These are phyloP conservation scores for Hanseniaspora jakobsenii DNA, from an alignment of 805 yeast species.

Conservation along the genomic window DNA sequence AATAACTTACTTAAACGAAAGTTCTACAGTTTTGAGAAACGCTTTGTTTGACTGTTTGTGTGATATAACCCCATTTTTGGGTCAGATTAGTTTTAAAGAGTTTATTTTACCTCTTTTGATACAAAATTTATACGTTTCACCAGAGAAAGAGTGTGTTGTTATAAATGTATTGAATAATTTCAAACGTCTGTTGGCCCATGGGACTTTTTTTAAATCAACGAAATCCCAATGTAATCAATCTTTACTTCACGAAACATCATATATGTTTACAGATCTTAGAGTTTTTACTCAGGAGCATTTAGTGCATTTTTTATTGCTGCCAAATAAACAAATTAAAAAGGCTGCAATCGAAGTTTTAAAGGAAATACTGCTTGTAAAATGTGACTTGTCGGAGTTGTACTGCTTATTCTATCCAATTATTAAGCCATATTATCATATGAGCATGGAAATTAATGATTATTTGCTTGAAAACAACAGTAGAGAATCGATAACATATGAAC, in stretches of 20 bases:
- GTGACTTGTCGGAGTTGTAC: slow-evolving; percentile 51
- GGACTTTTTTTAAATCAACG: neutral
- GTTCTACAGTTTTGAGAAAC: slow-evolving; percentile 51
- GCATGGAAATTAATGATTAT: slow-evolving; percentile 57
- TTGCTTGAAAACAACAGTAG: slow-evolving; percentile 52
- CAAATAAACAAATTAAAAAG: slow-evolving; percentile 1
- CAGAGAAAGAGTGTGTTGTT: slow-evolving; percentile 62
- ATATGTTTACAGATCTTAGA: neutral
- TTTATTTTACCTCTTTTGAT: slow-evolving; percentile 73
- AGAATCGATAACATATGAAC: slow-evolving; percentile 52
- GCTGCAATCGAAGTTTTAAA: slow-evolving; percentile 5
- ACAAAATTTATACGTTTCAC: slow-evolving; percentile 41
- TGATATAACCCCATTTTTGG: slow-evolving; percentile 66
- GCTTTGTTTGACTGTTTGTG: slow-evolving; percentile 62
- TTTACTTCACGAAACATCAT: too few relatives aligned
- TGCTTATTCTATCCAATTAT: slow-evolving; percentile 76
- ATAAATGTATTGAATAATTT: slow-evolving; percentile 6
- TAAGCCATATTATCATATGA: slow-evolving; percentile 64
- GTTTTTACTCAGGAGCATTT: slow-evolving; percentile 3
- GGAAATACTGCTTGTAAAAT: neutral
- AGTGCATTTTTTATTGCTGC: slow-evolving; percentile 6
- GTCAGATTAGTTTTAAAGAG: slow-evolving; percentile 71
- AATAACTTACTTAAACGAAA: slow-evolving; percentile 81
- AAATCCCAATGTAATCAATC: too few relatives aligned
- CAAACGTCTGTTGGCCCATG: neutral